These are phyloP conservation scores for Henningerozyma blattae DNA, from an alignment of 805 yeast genomes.

Conservation along the genomic window DNA sequence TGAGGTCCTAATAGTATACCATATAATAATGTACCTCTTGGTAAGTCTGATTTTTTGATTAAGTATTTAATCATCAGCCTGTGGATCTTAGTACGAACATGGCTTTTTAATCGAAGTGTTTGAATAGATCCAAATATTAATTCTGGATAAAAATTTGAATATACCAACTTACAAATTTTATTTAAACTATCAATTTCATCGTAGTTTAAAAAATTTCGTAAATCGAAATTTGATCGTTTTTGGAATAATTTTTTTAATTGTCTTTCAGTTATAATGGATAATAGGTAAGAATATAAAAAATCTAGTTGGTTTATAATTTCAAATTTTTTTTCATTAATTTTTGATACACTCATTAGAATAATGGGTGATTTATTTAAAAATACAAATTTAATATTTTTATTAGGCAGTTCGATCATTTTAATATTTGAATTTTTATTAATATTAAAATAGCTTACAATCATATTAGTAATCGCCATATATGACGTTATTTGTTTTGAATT, in stretches of 20 bases:
- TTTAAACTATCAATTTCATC: constrained; percentile 66
- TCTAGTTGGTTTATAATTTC: constrained; percentile 55
- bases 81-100: constrained; percentile 43
- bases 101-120: constrained; percentile 44
- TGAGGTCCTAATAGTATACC: constrained; percentile 58
- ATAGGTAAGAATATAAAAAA: constrained; percentile 58
- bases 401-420: constrained; percentile 29
- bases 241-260: constrained; percentile 58
- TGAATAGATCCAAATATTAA: constrained; percentile 55
- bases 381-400: constrained; percentile 29
- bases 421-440: constrained; percentile 27
- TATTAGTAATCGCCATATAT: constrained; percentile 70
- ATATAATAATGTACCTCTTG: constrained; percentile 52
- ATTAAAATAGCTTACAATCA: constrained; percentile 61
- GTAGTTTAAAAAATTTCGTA: constrained; percentile 61
- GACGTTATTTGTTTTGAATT: constrained; percentile 39
- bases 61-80: constrained; percentile 13
- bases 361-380: constrained; percentile 58
- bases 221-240: constrained; percentile 68
- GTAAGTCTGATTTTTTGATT: constrained; percentile 13
- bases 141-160: constrained; percentile 42
- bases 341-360: constrained; percentile 57
- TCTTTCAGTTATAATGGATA: constrained; percentile 77
- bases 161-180: constrained; percentile 43
- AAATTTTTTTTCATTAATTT: constrained; percentile 37